Evolutionary conservation across 164 flowering plant genomes (phyloP).

Genomic region (Berberis vulgaris): DNA sequence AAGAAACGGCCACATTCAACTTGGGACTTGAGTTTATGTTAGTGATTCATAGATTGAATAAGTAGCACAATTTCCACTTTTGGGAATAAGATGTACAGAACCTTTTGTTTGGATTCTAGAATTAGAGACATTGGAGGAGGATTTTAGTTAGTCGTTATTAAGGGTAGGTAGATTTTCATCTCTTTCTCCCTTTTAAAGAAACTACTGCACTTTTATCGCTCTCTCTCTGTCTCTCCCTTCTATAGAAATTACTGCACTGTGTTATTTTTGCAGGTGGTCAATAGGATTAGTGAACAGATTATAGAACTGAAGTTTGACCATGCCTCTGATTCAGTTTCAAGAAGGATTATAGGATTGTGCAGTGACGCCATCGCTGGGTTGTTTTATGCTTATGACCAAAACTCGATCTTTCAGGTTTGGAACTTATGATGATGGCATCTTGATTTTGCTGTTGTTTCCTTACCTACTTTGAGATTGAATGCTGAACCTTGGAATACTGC

Average conservation of each 20-base stretch:
- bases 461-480: slow-evolving; percentile 2
- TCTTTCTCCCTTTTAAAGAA: no score
- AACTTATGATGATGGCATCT: not conserved
- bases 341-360: slow-evolving; percentile 84
- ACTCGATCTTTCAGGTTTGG: slow-evolving; percentile 87
- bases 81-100: no score
- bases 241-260: slow-evolving; percentile 3
- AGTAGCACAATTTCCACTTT: no score
- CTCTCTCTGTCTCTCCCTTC: no score
- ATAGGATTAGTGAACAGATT: slow-evolving; percentile 85
- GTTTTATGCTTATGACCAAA: slow-evolving; percentile 95
- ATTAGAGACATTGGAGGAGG: no score
- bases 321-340: slow-evolving; percentile 64
- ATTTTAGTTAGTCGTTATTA: no score
- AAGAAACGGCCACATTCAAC: no score
- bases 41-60: no score
- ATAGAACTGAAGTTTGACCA: slow-evolving; percentile 87
- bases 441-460: not conserved
- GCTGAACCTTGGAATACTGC: slow-evolving; percentile 11
- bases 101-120: no score
- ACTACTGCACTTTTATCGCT: no score
- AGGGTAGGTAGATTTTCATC: no score
- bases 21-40: no score
- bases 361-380: slow-evolving; percentile 99
- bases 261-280: slow-evolving; percentile 58